Evolutionary conservation across 2,329 filamentous ascomycete genomes (phyloP).

Genomic region (Phialocephala subalpina): DNA sequence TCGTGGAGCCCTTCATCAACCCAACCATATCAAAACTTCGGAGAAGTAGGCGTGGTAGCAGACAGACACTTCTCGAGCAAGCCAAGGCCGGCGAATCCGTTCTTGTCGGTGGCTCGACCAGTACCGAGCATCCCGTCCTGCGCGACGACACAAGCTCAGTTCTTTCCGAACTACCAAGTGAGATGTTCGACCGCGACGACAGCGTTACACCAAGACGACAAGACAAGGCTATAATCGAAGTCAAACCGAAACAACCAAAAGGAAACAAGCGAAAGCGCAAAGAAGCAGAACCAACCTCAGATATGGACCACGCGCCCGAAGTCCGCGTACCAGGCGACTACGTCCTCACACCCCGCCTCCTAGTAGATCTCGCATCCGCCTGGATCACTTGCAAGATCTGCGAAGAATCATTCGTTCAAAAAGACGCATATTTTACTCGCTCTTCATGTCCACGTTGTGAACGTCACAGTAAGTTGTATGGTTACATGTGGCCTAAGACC

Average conservation of each 20-base stretch:
- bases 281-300: slow-evolving; percentile 28
- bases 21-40: slow-evolving; percentile 29
- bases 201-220: slow-evolving; percentile 6
- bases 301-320: slow-evolving; percentile 37
- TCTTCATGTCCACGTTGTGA: slow-evolving; percentile 92
- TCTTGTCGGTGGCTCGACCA: slow-evolving; percentile 35
- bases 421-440: slow-evolving; percentile 85
- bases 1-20: slow-evolving; percentile 33
- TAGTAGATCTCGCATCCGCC: slow-evolving; percentile 76
- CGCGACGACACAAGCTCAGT: slow-evolving; percentile 30
- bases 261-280: slow-evolving; percentile 26
- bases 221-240: slow-evolving; percentile 7
- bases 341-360: slow-evolving; percentile 77
- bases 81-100: slow-evolving; percentile 32
- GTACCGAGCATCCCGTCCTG: slow-evolving; percentile 34
- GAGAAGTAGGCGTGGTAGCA: slow-evolving; percentile 22
- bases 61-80: slow-evolving; percentile 29
- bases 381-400: slow-evolving; percentile 94
- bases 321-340: slow-evolving; percentile 78
- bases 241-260: slow-evolving; percentile 15
- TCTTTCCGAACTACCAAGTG: slow-evolving; percentile 33
- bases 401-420: slow-evolving; percentile 82
- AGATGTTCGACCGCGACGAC: slow-evolving; percentile 25
- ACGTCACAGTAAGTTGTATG: slow-evolving; percentile 93
- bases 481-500: slow-evolving; percentile 95